Percentiles rank a stretch among this genome's conserved stretches.
Conservation (phyloP, 805 yeast species). For the Sugiyamaella chiloensis region DNA sequence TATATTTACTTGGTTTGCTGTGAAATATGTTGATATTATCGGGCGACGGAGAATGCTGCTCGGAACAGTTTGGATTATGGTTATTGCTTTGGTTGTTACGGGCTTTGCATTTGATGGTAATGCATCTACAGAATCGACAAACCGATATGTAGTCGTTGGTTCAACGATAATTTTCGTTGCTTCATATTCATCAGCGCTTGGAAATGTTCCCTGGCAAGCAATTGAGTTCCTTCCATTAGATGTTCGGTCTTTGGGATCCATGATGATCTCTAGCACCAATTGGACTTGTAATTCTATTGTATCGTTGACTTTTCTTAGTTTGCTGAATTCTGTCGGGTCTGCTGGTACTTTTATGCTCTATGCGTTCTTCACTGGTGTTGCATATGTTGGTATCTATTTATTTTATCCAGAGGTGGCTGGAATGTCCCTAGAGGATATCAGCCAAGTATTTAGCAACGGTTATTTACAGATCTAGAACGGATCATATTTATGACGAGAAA, state of each 20-base stretch:
- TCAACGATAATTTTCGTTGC: conserved; percentile 88
- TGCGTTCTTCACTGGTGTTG: conserved; percentile 71
- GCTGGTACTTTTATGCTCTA: conserved; percentile 90
- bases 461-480: too few relatives aligned
- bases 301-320: conserved; percentile 86
- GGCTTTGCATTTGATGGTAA: conserved; percentile 67
- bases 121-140: conserved; percentile 48
- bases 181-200: conserved; percentile 88
- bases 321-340: conserved; percentile 87
- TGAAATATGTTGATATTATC: conserved; percentile 76
- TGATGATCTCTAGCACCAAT: conserved; percentile 86
- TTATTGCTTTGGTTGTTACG: conserved; percentile 67
- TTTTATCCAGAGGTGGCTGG: conserved; percentile 92
- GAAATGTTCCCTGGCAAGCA: conserved; percentile 98
- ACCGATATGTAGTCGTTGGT: conserved; percentile 78
- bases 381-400: conserved; percentile 73
- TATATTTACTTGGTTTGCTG: conserved; percentile 79
- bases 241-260: conserved; percentile 88
- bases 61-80: conserved; percentile 80
- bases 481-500: conserved; percentile 4
- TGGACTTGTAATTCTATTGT: conserved; percentile 93
- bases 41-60: conserved; percentile 85
- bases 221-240: conserved; percentile 90
- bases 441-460: conserved; percentile 73
- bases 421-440: conserved; percentile 86